These are phyloP conservation scores for Wickerhamiella kazuoi DNA, from an alignment of 805 yeast genomes.

Conservation along the genomic window DNA sequence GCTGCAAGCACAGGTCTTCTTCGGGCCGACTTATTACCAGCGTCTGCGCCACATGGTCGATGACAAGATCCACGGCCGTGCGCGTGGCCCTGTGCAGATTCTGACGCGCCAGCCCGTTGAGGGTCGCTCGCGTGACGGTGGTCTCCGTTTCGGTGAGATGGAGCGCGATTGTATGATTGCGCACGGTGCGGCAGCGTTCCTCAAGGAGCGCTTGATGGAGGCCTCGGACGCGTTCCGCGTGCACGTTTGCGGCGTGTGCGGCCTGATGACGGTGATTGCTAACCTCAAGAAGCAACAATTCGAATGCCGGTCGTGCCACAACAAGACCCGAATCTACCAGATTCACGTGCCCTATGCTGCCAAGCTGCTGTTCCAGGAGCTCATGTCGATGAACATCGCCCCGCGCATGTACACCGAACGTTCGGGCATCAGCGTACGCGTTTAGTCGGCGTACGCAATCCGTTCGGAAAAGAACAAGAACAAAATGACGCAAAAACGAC, in stretches of 20 bases:
- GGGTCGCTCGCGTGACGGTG: constrained; percentile 99
- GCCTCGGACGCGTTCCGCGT: constrained; percentile 98
- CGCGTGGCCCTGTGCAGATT: constrained; percentile 97
- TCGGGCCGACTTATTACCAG: constrained; percentile 99
- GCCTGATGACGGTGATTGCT: constrained; percentile 94
- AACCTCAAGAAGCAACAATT: constrained; percentile 93
- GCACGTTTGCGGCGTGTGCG: constrained; percentile 96
- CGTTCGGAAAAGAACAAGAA: no score
- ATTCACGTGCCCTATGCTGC: constrained; percentile 98
- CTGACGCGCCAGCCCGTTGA: constrained; percentile 97
- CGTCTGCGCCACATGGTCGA: constrained; percentile 98
- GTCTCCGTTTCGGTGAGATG: constrained; percentile 98
- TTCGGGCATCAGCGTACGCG: constrained; percentile 33
- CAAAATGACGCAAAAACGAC: no score
- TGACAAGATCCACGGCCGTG: constrained; percentile 97
- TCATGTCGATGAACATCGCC: constrained; percentile 98
- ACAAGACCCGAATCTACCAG: constrained; percentile 95
- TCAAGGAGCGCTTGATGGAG: constrained; percentile 96
- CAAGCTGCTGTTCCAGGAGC: constrained; percentile 90
- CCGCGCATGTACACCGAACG: constrained; percentile 95
- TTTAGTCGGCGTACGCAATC: neutral
- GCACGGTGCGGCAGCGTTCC: constrained; percentile 96
- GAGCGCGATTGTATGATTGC: constrained; percentile 99
- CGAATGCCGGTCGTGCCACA: constrained; percentile 96
- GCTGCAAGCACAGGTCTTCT: constrained; percentile 93